Percentiles rank a stretch among this genome's conserved stretches.
These are phyloP conservation scores for Pythium sukuiense DNA, from an alignment of 352 stramenopile genomes.

Conservation along the genomic window DNA sequence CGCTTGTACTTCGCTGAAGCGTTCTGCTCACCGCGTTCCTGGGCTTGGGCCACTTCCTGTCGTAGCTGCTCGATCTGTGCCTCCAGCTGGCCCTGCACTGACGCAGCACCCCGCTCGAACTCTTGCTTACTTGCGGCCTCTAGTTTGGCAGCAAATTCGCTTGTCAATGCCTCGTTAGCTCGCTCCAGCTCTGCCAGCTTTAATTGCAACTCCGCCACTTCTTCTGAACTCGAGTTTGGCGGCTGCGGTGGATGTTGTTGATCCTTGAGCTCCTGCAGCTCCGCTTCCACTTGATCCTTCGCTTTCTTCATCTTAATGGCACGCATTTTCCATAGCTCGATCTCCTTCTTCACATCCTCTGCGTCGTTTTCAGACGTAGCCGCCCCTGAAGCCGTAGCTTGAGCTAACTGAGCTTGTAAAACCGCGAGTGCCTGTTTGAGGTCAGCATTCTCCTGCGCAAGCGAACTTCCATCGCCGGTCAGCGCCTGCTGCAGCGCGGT, in stretches of 20 bases:
- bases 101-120: constrained; percentile 44
- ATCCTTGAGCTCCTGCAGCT: constrained; percentile 45
- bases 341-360: constrained; percentile 47
- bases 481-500: constrained; percentile 11
- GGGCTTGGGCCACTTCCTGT: constrained; percentile 31
- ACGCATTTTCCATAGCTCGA: constrained; percentile 77
- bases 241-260: background rate
- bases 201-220: constrained; percentile 10
- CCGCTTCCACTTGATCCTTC: constrained; percentile 64
- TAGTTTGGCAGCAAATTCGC: constrained; percentile 12
- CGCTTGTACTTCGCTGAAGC: constrained; percentile 31
- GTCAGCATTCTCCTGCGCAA: background rate
- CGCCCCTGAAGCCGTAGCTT: background rate
- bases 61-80: constrained; percentile 33
- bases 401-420: constrained; percentile 1
- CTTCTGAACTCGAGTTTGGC: background rate
- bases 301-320: constrained; percentile 87
- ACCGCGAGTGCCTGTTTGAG: background rate
- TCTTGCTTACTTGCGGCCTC: constrained; percentile 31
- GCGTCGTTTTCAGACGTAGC: constrained; percentile 1
- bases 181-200: constrained; percentile 18
- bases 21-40: constrained; percentile 41
- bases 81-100: constrained; percentile 40
- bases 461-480: background rate
- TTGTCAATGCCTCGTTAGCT: constrained; percentile 16